phyloP scores from a whole-genome alignment of 2,329 filamentous ascomycete genomes.

The Trichoderma harzianum region DNA sequence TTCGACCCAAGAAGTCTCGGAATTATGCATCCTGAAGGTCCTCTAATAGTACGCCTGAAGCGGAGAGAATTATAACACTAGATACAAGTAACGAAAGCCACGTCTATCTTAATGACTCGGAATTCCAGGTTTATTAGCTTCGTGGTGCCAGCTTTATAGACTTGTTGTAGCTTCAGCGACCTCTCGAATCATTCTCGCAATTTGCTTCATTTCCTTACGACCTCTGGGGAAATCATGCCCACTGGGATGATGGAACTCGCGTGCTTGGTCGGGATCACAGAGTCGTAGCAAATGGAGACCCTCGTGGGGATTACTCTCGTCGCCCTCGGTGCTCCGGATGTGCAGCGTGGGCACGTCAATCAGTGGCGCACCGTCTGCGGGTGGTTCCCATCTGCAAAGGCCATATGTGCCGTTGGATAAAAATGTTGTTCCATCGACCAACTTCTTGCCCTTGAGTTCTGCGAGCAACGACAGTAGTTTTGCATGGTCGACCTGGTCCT shows the following conservation, averaged over 20 bases:
- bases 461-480: neutral
- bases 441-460: neutral
- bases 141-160: neutral
- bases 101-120: neutral
- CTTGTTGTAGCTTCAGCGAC: neutral
- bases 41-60: neutral
- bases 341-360: constrained; percentile 11
- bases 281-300: constrained; percentile 3
- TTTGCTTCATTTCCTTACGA: constrained; percentile 5
- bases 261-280: neutral
- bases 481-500: neutral
- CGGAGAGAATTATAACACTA: neutral
- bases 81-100: neutral
- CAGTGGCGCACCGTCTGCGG: neutral
- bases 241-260: constrained; percentile 3
- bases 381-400: neutral
- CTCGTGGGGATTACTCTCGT: neutral
- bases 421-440: neutral
- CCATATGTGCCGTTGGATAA: neutral
- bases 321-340: neutral
- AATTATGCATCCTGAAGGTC: neutral
- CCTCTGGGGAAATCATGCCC: constrained; percentile 14
- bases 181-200: constrained; percentile 4
- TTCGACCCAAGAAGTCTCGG: constrained; percentile 8
- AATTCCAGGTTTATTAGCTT: neutral